These are phyloP conservation scores for Paxillus involutus DNA, from an alignment of 768 basidiomycete genomes.

Conservation along the genomic window DNA sequence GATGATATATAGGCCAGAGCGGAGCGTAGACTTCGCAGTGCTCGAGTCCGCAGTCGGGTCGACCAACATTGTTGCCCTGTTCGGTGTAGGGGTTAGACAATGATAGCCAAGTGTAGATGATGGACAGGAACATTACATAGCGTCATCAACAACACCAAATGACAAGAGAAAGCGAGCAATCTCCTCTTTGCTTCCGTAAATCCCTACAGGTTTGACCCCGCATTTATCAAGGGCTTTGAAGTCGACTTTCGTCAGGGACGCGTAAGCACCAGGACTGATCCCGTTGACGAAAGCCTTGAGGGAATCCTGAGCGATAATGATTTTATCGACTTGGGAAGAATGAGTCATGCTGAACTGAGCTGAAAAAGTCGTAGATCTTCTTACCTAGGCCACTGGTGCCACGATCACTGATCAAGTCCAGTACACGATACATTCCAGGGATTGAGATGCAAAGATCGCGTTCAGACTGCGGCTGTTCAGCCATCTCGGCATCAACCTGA, in stretches of 20 bases:
- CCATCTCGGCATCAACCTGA: constrained; percentile 17
- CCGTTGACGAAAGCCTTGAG: constrained; percentile 48
- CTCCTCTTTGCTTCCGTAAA: constrained; percentile 55
- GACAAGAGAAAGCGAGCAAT: constrained; percentile 48
- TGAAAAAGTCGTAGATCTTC: not conserved
- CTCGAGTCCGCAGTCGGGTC: not conserved
- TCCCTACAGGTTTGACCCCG: constrained; percentile 47
- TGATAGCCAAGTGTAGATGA: not conserved
- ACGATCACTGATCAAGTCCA: constrained; percentile 53
- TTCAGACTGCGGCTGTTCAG: constrained; percentile 9
- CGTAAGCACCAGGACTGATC: constrained; percentile 50
- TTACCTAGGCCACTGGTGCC: constrained; percentile 53
- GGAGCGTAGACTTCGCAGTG: constrained; percentile 28
- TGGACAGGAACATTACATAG: constrained; percentile 34
- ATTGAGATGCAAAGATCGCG: constrained; percentile 32
- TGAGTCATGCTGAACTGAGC: not conserved
- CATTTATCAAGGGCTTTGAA: constrained; percentile 51
- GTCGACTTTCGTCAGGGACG: constrained; percentile 55
- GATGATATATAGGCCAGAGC: constrained; percentile 52
- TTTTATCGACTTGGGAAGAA: constrained; percentile 51
- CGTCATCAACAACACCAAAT: constrained; percentile 36
- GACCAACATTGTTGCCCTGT: constrained; percentile 14
- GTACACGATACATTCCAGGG: constrained; percentile 48
- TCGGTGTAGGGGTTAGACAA: not conserved
- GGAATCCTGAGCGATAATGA: constrained; percentile 57